phyloP scores from a whole-genome alignment of 176 grass and related monocot genomes.

The Tuctoria greenei region DNA sequence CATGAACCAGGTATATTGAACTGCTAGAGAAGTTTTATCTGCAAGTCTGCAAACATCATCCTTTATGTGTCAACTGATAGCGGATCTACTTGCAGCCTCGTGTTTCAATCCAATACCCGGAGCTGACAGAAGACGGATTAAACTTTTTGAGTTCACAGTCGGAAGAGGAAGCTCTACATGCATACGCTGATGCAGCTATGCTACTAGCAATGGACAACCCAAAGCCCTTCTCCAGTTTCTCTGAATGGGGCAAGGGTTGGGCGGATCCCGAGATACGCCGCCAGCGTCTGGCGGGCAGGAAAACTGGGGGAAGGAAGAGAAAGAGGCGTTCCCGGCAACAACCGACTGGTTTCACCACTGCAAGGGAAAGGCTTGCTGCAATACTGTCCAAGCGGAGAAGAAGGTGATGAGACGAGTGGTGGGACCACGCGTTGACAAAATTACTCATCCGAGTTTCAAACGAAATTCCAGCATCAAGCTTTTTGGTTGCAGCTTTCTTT shows the following conservation, averaged over 20 bases:
- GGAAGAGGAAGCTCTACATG: constrained; percentile 40
- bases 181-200: constrained; percentile 67
- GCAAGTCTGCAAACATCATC: not conserved
- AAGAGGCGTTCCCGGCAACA: constrained; percentile 50
- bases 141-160: constrained; percentile 47
- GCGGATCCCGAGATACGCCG: constrained; percentile 77
- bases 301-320: constrained; percentile 36
- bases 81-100: constrained; percentile 49
- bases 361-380: constrained; percentile 34
- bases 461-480: not conserved
- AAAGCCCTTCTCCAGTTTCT: constrained; percentile 45
- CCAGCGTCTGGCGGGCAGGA: constrained; percentile 59
- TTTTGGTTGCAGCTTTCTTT: not conserved
- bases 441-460: not conserved
- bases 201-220: constrained; percentile 30
- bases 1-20: too few relatives aligned
- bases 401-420: not conserved
- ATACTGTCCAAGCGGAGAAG: constrained; percentile 45
- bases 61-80: constrained; percentile 11
- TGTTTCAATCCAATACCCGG: constrained; percentile 65
- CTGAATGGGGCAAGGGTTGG: constrained; percentile 86
- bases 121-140: constrained; percentile 54
- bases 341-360: constrained; percentile 40
- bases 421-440: not conserved
- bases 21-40: not conserved